These are phyloP conservation scores for Pythium plurisporium DNA, from an alignment of 352 stramenopile species.

Conservation along the genomic window DNA sequence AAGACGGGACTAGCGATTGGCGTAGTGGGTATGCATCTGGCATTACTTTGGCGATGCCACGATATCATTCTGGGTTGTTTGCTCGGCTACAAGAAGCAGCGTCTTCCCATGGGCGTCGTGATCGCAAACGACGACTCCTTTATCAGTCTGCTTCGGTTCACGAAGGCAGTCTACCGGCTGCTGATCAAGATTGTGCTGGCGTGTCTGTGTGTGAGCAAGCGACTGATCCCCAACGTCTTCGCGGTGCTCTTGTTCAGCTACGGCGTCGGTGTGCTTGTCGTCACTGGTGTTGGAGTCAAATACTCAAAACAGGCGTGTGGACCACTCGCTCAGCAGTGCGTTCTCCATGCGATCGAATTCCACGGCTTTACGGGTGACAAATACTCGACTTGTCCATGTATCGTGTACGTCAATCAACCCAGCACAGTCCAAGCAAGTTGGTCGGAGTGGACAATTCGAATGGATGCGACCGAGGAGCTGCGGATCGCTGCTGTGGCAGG, in stretches of 20 bases:
- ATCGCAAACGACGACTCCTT: constrained; percentile 2
- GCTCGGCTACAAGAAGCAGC: constrained; percentile 13
- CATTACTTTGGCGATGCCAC: constrained; percentile 12
- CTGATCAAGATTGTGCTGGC: constrained; percentile 8
- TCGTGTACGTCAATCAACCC: constrained; percentile 16
- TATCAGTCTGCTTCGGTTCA: constrained; percentile 2
- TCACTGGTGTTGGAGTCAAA: not conserved
- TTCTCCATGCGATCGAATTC: constrained; percentile 3
- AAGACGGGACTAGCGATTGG: not conserved
- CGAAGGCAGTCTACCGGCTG: constrained; percentile 7
- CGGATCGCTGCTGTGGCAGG: not conserved
- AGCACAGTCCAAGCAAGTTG: not conserved
- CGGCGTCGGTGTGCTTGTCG: constrained; percentile 9
- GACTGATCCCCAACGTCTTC: constrained; percentile 9
- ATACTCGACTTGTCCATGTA: constrained; percentile 6
- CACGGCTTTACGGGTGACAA: not conserved
- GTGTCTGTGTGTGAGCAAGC: constrained; percentile 10
- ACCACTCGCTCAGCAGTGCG: not conserved
- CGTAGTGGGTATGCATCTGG: constrained; percentile 3
- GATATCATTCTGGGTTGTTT: constrained; percentile 12
- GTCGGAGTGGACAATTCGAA: constrained; percentile 4
- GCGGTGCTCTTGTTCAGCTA: constrained; percentile 9
- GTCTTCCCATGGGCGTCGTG: not conserved
- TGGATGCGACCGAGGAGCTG: not conserved
- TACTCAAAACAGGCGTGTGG: constrained; percentile 6